These are phyloP conservation scores for Citropsis articulata DNA, from an alignment of 345 rosid species.

Conservation along the genomic window DNA sequence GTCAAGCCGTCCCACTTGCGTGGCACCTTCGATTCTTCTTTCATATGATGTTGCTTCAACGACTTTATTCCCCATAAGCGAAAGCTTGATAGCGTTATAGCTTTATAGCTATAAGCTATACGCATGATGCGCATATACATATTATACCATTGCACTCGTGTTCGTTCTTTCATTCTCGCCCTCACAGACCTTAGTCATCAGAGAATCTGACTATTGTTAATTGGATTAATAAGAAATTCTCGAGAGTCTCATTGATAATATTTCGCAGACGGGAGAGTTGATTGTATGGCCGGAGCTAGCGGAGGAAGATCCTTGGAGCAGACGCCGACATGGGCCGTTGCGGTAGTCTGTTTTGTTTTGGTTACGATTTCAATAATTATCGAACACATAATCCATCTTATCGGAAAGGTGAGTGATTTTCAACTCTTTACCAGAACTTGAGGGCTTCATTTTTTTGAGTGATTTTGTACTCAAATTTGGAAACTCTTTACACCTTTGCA, in stretches of 20 bases:
- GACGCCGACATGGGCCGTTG: conserved; percentile 78
- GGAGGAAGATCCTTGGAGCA: conserved; percentile 52
- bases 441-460: too few species aligned
- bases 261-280: not conserved
- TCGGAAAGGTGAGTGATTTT: conserved; percentile 42
- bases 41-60: not conserved
- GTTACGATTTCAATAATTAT: conserved; percentile 50
- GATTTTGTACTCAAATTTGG: not conserved
- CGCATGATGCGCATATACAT: too few species aligned
- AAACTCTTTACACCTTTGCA: conserved; percentile 17
- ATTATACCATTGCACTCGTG: too few species aligned
- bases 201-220: not conserved
- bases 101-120: too few species aligned
- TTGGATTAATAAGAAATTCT: not conserved
- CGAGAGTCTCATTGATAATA: not conserved
- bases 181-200: not conserved
- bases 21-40: not conserved
- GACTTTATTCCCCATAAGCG: too few species aligned
- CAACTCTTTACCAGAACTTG: not conserved
- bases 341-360: conserved; percentile 53
- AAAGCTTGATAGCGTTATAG: too few species aligned
- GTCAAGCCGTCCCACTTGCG: conserved; percentile 12
- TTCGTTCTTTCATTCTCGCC: not conserved
- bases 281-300: conserved; percentile 41
- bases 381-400: conserved; percentile 53